Evolutionary conservation across 108 stramenopile genomes (phyloP), one percentile per base, ranked within the genome.

Genomic region (Fragilaria crotonensis): DNA sequence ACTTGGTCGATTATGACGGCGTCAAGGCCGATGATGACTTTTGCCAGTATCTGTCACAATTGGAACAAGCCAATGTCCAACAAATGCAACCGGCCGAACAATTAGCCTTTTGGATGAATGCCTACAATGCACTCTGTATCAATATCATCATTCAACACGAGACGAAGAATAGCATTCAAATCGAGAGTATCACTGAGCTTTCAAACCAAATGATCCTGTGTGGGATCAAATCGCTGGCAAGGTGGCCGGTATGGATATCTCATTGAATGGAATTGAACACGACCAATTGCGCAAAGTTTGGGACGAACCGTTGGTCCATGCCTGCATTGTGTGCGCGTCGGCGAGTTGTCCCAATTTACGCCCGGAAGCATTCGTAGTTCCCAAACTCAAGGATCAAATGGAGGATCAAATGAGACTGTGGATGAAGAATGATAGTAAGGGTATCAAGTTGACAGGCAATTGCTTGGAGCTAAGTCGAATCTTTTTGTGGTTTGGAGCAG

Each of bases 101-200:
- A 25, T 21, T 67, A 17, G 66, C 66, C 0, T 51, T 67, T 22
- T 61, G 60, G 60, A 52, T 72, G 33, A 76, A 76, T 68, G 60
- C 64, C 30, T 76, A 76, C 62, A 76, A 76, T 55, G 75, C 75
- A 23, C 57, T 76, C 20, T 71, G 71, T 58, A 62, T 76, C 62
- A 25, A 20, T 11, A 52, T 66, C 22, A 57, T 76, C n/a, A 25
- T 58, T 7, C 19, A 63, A 17, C 18, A 52, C 52, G 69, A 68
- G 25, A 70, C 58, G 68, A 46, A 9, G 2, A 33, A 23, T 3
- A 25, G 27, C 1, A 2, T 4, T 48, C 4, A 22, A 2, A 45
- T 56, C 1, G 7, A n/a, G 27, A 28, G 53, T 21, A 57, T 57
- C 33, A 25, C 23, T 1, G 18, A 71, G 45, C 45, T 46, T 9